Percentiles rank a stretch among this genome's conserved stretches.
phyloP scores from a whole-genome alignment of 768 basidiomycete genomes.

The Leccinum pellstonianum region DNA sequence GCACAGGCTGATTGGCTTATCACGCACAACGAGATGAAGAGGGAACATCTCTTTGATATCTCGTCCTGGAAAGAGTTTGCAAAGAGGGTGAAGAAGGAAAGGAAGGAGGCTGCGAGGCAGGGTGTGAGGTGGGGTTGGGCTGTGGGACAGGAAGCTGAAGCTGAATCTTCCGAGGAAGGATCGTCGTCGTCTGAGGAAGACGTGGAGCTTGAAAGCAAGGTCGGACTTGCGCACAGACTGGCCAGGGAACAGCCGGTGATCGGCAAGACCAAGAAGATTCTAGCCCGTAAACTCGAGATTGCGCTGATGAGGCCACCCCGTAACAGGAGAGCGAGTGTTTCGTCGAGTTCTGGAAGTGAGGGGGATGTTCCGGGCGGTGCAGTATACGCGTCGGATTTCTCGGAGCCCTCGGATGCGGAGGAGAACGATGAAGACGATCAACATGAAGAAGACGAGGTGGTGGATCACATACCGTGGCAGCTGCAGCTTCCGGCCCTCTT shows the following conservation, averaged over 20 bases:
- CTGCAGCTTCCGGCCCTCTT: conserved; percentile 39
- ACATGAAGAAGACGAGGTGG: conserved; percentile 20
- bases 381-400: conserved; percentile 58
- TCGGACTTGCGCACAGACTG: conserved; percentile 3
- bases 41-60: conserved; percentile 40
- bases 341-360: conserved; percentile 26
- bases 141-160: conserved; percentile 11
- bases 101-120: conserved; percentile 32
- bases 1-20: conserved; percentile 60
- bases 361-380: conserved; percentile 13
- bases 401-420: conserved; percentile 46
- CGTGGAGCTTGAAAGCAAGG: background rate
- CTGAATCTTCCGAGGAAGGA: conserved; percentile 4
- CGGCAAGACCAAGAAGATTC: conserved; percentile 20
- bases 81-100: conserved; percentile 27
- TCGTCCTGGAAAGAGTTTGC: conserved; percentile 50
- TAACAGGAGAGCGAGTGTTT: background rate
- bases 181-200: conserved; percentile 13
- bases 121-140: conserved; percentile 25
- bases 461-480: conserved; percentile 37
- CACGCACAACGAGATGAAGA: conserved; percentile 40
- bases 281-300: conserved; percentile 24
- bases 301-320: conserved; percentile 8
- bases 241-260: conserved; percentile 28
- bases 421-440: conserved; percentile 37